Percentiles rank a stretch among this genome's conserved stretches.
Evolutionary conservation across 1,284 basidiomycete genomes (phyloP).

Genomic region (Puccinia brachypodii): DNA sequence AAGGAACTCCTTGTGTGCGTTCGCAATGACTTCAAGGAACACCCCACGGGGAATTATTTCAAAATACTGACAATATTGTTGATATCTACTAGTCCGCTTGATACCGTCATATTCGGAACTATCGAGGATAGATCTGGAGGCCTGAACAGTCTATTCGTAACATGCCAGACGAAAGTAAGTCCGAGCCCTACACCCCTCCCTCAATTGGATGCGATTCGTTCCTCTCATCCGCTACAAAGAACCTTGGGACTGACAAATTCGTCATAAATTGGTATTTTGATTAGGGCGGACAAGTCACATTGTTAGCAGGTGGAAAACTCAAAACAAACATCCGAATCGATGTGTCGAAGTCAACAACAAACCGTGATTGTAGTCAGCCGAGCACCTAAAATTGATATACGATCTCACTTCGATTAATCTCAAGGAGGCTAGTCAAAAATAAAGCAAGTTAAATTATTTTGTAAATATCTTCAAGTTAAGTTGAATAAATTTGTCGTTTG

Average conservation of each 20-base stretch:
- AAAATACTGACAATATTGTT: neutral
- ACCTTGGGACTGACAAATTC: neutral
- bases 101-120: neutral
- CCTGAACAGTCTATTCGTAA: neutral
- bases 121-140: neutral
- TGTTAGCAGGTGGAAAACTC: neutral
- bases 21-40: neutral
- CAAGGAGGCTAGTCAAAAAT: no score
- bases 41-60: neutral
- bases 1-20: neutral
- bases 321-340: neutral
- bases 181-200: neutral
- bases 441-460: neutral
- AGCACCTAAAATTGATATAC: neutral
- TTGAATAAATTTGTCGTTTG: neutral
- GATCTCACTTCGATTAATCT: no score
- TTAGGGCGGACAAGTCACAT: neutral
- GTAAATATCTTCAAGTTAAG: neutral
- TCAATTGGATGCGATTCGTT: neutral
- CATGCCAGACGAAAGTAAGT: neutral
- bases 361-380: neutral
- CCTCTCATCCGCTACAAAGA: neutral
- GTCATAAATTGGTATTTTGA: neutral
- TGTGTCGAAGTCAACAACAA: neutral
- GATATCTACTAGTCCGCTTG: neutral